Percentiles rank a stretch among this genome's conserved stretches.
phyloP scores from a whole-genome alignment of 345 rosid species.

The Populus tremula region DNA sequence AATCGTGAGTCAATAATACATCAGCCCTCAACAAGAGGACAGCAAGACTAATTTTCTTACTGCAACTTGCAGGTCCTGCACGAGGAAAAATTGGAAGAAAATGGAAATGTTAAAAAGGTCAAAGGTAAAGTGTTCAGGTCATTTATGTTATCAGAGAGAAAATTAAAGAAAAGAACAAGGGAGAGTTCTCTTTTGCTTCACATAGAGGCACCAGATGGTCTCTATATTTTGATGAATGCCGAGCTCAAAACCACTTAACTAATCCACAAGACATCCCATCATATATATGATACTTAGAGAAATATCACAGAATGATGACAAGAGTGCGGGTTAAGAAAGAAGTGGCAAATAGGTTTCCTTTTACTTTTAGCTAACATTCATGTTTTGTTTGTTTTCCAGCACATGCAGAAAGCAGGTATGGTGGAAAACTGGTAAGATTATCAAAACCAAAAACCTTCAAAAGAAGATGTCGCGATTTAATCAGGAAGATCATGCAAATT shows the following conservation, averaged over 20 bases:
- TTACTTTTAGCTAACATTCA: neutral
- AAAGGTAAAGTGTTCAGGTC: constrained; percentile 37
- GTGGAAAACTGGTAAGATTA: constrained; percentile 35
- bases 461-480: constrained; percentile 44
- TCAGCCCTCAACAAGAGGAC: constrained; percentile 1
- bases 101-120: constrained; percentile 28
- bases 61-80: constrained; percentile 54
- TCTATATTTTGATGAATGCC: neutral
- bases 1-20: neutral
- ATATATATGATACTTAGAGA: neutral
- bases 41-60: constrained; percentile 15
- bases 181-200: neutral
- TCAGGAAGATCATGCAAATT: constrained; percentile 52
- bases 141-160: neutral
- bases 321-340: neutral
- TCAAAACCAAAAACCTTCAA: constrained; percentile 42
- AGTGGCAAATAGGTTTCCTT: neutral
- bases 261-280: neutral
- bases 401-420: constrained; percentile 38
- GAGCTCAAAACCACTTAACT: neutral
- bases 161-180: neutral
- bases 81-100: constrained; percentile 37
- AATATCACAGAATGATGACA: neutral
- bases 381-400: constrained; percentile 22
- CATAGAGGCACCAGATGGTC: neutral